A percentile compares a stretch with the other conserved stretches of the same genome.
Evolutionary conservation across 1,284 basidiomycete genomes (phyloP).

Genomic region (Moesziomyces sp.): DNA sequence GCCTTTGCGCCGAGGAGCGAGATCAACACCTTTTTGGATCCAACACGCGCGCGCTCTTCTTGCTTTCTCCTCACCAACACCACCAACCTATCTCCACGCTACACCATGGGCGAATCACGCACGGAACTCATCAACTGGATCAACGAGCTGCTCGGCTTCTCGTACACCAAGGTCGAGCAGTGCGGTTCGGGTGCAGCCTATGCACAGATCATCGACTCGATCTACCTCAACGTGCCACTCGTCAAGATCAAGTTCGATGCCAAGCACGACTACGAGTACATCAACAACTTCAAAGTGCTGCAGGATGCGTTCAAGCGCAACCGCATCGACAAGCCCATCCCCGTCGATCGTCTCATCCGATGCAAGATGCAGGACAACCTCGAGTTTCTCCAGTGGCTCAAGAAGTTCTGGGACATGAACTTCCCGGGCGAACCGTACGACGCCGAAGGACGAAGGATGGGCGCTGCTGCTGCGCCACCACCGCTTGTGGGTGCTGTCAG

Average conservation of each 20-base stretch:
- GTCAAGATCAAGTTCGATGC: constrained; percentile 62
- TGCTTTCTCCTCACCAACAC: neutral
- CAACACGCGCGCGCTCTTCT: constrained; percentile 3
- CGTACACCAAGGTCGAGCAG: constrained; percentile 85
- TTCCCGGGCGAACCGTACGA: constrained; percentile 90
- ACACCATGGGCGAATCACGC: constrained; percentile 71
- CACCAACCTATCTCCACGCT: too few relatives aligned
- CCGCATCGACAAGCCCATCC: constrained; percentile 96
- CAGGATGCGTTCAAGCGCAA: constrained; percentile 73
- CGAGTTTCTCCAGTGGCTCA: constrained; percentile 97
- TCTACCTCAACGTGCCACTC: constrained; percentile 74
- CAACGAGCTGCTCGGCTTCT: constrained; percentile 88
- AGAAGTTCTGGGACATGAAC: constrained; percentile 94
- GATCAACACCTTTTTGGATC: constrained; percentile 18
- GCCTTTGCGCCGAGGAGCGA: neutral
- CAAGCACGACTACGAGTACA: constrained; percentile 90
- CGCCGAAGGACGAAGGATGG: constrained; percentile 81
- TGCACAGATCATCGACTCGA: constrained; percentile 81
- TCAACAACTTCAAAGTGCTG: constrained; percentile 94
- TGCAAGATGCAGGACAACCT: constrained; percentile 99
- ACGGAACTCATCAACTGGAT: constrained; percentile 92
- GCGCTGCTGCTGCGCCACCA: constrained; percentile 69
- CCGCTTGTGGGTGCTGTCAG: constrained; percentile 56
- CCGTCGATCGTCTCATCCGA: constrained; percentile 89
- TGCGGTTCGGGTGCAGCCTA: constrained; percentile 74